Base-by-base conservation (phyloP, 139 green algal species). In the Auxenochlorella pyrenoidosa region DNA sequence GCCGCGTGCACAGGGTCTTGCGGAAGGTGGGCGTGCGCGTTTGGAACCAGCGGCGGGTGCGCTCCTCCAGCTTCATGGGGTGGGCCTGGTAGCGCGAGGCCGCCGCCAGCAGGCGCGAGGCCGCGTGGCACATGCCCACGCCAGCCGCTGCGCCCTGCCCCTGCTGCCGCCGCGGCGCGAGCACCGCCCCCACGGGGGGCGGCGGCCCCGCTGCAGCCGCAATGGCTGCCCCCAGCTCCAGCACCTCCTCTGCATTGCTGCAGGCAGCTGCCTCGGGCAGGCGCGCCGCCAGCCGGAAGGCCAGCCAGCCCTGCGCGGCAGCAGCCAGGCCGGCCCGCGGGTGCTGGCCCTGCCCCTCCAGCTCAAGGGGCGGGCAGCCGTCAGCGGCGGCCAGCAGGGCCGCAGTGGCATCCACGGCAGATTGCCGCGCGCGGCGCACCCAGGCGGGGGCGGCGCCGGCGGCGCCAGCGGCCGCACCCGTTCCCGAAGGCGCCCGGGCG, bases 31-130 rank as follows among this genome's bases (percentile, higher is more conserved):
- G 22, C 38, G 26, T 59, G 43, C 30, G 75, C 43, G 32, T 63
- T 26, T 40, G 30, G 30, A 77, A 76, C 22, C 51, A 86, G 40
- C 43, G 38, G 38, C 19, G 16, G 24, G 26, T 59, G 36, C 79
- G 63, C 5, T 78, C 41, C 3, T n/a, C 30, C 0, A 77, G 63
- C 38, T 22, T 12, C 32, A 38, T 36, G 0, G 47, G 22, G 2
- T 60, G 63, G 15, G 26, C 41, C 30, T 24, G 36, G 24, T 63
- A 15, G 13, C 32, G 6, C 15, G 63, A 32, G 16, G 66, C 41
- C 41, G 63, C 79, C 24, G 58, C 40, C 81, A 86, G 63, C 81
- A 86, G 81, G 24, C 63, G 81, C 18, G 40, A 41, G 8, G 81
- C 81, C 40, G 38, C 58, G 30, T 86, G 41, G 8, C 32, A 22